Base-by-base conservation (phyloP, 306 rosid genomes). In the Dalbergia oliveri region DNA sequence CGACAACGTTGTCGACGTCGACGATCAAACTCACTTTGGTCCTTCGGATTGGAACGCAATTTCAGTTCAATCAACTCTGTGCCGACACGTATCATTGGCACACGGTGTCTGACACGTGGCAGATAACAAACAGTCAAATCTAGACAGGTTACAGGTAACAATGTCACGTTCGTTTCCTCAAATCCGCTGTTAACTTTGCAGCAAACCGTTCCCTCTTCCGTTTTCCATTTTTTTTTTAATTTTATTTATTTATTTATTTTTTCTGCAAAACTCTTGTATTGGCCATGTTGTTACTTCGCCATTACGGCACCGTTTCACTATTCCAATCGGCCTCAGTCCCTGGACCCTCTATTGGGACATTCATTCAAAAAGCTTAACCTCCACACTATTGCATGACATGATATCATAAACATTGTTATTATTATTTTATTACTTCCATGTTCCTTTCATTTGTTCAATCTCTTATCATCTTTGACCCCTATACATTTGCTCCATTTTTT, bases 251-350 rank as follows among this genome's bases (percentile, higher is more conserved):
- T 7, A 15, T 35, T 64, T 5, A 4, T 5, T 6, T 13, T 13
- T 21, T 6, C 11, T 14, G 5, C 49, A 3, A 26, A 26, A 1
- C 23, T 8, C 3, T 4, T 6, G 41, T 13, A 0, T 61, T 45
- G 23, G 1, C 8, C 63, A 35, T 69, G 18, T 81, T 76, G 62
- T 59, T 76, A 14, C 82, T 76, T 82, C 19, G 0, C 8, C 0
- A 5, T 3, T 64, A 77, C 82, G 86, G 31, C 70, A 83, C 50
- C 79, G 79, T 64, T 77, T 77, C 79, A 56, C 23, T 18, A 0
- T 13, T 64, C 44, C 82, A 37, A 34, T 18, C 9, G 6, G 8
- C 64, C 18, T 23, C 47, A 56, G 19, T 18, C 69, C 74, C 6
- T 47, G 45, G 64, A 10, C 51, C 77, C 69, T 3, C 45, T 13